Conservation (phyloP, 108 stramenopile species). For the Hondaea fermentalgiana region DNA sequence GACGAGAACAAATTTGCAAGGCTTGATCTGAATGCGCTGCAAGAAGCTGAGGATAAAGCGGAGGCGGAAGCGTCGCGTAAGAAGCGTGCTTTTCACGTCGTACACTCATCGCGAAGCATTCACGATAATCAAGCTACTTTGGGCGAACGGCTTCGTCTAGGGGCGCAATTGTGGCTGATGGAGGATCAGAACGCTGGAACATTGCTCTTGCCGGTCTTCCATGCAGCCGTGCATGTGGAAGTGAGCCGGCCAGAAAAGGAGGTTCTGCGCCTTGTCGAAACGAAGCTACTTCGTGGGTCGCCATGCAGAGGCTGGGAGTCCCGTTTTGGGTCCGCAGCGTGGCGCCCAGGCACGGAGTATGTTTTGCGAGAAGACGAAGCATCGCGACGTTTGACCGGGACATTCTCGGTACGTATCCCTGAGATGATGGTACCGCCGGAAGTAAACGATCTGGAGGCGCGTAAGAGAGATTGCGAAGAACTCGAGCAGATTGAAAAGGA, state of each 20-base stretch:
- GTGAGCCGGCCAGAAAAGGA: not conserved
- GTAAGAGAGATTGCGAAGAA: not conserved
- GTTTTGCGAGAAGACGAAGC: not conserved
- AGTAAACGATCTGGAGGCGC: not conserved
- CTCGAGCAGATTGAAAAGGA: not conserved
- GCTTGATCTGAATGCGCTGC: not conserved
- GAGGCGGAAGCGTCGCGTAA: not conserved
- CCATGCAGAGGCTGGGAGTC: not conserved
- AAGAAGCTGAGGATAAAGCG: not conserved
- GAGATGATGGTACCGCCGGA: not conserved
- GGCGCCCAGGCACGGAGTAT: constrained; percentile 24
- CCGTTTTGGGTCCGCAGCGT: not conserved
- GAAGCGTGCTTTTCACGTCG: not conserved
- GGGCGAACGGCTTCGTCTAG: not conserved
- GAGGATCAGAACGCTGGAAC: not conserved
- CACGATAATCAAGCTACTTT: not conserved
- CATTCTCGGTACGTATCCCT: not conserved
- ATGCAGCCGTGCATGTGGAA: not conserved
- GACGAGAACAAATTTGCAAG: not conserved
- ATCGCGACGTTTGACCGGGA: not conserved
- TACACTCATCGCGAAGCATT: not conserved
- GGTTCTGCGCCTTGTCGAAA: not conserved
- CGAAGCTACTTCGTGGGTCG: not conserved
- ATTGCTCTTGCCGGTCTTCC: not conserved
- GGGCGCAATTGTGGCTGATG: not conserved